Percentiles rank a stretch among this genome's conserved stretches.
Evolutionary conservation across 371 early-diverging fungal genomes (phyloP).

Genomic region (Circinella umbellata): DNA sequence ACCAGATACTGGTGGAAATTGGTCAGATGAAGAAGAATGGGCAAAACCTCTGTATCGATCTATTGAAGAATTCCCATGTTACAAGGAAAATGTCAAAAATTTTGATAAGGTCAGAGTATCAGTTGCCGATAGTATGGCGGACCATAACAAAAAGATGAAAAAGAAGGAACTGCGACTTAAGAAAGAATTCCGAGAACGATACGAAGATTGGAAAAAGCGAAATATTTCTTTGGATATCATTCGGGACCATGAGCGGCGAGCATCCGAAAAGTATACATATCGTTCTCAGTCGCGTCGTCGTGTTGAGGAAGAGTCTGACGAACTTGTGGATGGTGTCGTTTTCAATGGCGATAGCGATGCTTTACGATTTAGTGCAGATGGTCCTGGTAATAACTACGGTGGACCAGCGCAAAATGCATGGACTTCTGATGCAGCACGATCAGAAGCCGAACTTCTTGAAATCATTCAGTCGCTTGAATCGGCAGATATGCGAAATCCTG

Average conservation of each 20-base stretch:
- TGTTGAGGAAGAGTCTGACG: constrained; percentile 52
- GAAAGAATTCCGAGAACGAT: constrained; percentile 40
- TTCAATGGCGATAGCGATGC: constrained; percentile 52
- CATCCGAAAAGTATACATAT: constrained; percentile 32
- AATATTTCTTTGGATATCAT: constrained; percentile 45
- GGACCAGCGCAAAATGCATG: constrained; percentile 47
- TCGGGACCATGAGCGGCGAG: constrained; percentile 43
- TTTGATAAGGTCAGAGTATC: constrained; percentile 32
- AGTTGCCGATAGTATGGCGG: constrained; percentile 28
- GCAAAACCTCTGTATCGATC: constrained; percentile 41
- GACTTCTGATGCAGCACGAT: constrained; percentile 79
- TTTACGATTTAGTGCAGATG: constrained; percentile 43
- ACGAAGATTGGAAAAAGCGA: constrained; percentile 47
- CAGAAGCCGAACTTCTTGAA: constrained; percentile 81
- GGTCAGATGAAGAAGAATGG: constrained; percentile 50
- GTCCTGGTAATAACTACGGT: constrained; percentile 34
- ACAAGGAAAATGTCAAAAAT: constrained; percentile 47
- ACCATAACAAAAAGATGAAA: constrained; percentile 23
- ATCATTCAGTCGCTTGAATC: constrained; percentile 79
- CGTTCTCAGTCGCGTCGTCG: constrained; percentile 39
- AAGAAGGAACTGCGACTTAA: constrained; percentile 43
- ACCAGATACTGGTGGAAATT: constrained; percentile 33
- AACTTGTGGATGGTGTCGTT: constrained; percentile 46
- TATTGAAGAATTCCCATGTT: constrained; percentile 69
- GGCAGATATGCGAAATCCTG: constrained; percentile 81